Evolutionary conservation across 1,284 basidiomycete genomes (phyloP).

Genomic region (Ceratobasidium sp.): DNA sequence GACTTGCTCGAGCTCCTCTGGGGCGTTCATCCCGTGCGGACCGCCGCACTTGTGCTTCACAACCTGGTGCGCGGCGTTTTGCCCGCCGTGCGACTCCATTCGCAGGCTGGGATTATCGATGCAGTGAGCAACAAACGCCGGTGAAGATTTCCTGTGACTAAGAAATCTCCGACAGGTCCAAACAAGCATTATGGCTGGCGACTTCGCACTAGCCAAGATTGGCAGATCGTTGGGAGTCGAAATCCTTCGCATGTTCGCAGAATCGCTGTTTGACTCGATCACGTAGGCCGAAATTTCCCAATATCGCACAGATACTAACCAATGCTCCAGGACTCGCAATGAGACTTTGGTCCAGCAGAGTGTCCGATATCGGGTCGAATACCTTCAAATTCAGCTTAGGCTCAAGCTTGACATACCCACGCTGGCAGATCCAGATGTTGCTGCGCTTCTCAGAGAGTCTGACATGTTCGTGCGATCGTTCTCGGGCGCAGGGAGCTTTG

Average conservation of each 20-base stretch:
- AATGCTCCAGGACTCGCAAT: conserved; percentile 69
- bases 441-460: conserved; percentile 84
- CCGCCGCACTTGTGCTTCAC: conserved; percentile 72
- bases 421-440: conserved; percentile 74
- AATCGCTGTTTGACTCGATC: conserved; percentile 75
- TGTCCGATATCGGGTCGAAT: conserved; percentile 77
- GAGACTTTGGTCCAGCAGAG: conserved; percentile 77
- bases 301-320: not conserved
- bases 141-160: conserved; percentile 33
- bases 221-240: conserved; percentile 75
- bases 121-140: conserved; percentile 65
- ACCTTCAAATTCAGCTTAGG: conserved; percentile 79
- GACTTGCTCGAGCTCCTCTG: conserved; percentile 73
- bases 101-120: conserved; percentile 84
- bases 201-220: conserved; percentile 58
- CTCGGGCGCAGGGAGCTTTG: conserved; percentile 72
- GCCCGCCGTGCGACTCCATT: conserved; percentile 83
- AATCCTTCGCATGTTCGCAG: conserved; percentile 70
- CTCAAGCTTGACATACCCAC: conserved; percentile 83
- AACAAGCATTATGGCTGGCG: conserved; percentile 70
- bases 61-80: conserved; percentile 78
- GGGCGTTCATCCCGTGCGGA: conserved; percentile 74
- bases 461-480: conserved; percentile 83
- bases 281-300: conserved; percentile 66
- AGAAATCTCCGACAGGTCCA: conserved; percentile 66